phyloP scores from a whole-genome alignment of 495 filamentous ascomycete species.

The Aspergillus indologenus region DNA sequence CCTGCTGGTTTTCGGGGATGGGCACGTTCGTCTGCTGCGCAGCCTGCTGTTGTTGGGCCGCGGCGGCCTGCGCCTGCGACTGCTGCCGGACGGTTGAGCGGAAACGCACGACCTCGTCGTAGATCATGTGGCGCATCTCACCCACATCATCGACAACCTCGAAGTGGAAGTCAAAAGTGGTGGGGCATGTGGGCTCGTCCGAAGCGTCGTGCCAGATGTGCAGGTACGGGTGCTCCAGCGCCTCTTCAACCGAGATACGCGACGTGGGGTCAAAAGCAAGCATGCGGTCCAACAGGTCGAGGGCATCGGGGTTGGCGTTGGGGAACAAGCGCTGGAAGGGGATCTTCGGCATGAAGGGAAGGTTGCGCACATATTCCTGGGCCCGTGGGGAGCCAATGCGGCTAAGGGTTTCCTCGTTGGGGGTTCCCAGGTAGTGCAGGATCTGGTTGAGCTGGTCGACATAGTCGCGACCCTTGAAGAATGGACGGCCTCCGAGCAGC shows the following conservation, averaged over 20 bases:
- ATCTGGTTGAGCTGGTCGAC: slow-evolving; percentile 99
- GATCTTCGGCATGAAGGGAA: slow-evolving; percentile 94
- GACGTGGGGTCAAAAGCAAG: slow-evolving; percentile 91
- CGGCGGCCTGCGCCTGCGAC: slow-evolving; percentile 43
- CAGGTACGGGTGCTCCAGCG: slow-evolving; percentile 92
- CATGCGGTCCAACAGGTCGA: slow-evolving; percentile 94
- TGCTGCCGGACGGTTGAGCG: slow-evolving; percentile 69
- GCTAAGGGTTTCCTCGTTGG: slow-evolving; percentile 88
- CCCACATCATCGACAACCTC: slow-evolving; percentile 88
- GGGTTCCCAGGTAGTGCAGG: slow-evolving; percentile 94
- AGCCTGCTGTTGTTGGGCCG: slow-evolving; percentile 37
- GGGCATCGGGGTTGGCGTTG: slow-evolving; percentile 91
- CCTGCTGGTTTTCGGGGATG: slow-evolving; percentile 65
- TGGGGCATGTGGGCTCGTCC: slow-evolving; percentile 90
- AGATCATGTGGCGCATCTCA: slow-evolving; percentile 96
- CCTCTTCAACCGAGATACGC: slow-evolving; percentile 88
- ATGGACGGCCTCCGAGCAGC: slow-evolving; percentile 90
- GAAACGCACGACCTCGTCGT: slow-evolving; percentile 87
- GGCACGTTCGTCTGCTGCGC: slow-evolving; percentile 57
- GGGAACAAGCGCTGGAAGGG: slow-evolving; percentile 85
- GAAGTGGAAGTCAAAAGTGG: slow-evolving; percentile 96
- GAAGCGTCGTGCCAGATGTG: slow-evolving; percentile 97
- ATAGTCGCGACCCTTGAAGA: slow-evolving; percentile 99
- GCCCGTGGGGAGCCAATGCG: slow-evolving; percentile 94
- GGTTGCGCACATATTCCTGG: slow-evolving; percentile 97